These are phyloP conservation scores for Colletotrichum tropicale DNA, from an alignment of 2,329 filamentous ascomycete genomes.

Conservation along the genomic window DNA sequence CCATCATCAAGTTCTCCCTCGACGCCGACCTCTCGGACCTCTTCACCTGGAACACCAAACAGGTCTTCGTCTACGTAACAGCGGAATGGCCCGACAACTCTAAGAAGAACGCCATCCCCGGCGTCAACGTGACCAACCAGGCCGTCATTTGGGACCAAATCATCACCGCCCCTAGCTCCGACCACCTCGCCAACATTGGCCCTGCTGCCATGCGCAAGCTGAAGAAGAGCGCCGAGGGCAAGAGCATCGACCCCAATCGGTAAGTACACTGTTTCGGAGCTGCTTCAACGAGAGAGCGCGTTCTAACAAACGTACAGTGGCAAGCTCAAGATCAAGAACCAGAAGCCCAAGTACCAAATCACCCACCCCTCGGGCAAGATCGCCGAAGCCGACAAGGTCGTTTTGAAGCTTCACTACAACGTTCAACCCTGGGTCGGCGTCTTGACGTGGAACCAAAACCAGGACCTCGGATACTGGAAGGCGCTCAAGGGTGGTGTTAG, in stretches of 20 bases:
- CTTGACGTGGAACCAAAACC: conserved; percentile 77
- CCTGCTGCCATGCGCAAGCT: conserved; percentile 67
- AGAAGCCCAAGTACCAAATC: conserved; percentile 96
- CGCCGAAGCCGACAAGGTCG: conserved; percentile 74
- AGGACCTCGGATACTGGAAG: conserved; percentile 67
- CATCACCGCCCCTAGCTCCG: conserved; percentile 75
- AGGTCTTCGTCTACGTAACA: conserved; percentile 95
- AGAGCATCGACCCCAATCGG: conserved; percentile 63
- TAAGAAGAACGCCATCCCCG: conserved; percentile 28
- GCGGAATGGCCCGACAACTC: conserved; percentile 66
- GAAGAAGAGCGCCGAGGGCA: conserved; percentile 61
- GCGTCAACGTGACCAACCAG: conserved; percentile 59
- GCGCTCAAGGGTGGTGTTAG: conserved; percentile 68
- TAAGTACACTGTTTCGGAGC: conserved; percentile 30
- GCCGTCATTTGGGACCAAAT: conserved; percentile 97
- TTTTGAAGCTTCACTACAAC: conserved; percentile 88
- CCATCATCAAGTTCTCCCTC: conserved; percentile 90
- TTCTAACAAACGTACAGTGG: conserved; percentile 53
- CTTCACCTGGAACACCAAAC: conserved; percentile 99
- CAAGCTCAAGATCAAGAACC: conserved; percentile 77
- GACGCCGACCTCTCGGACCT: conserved; percentile 89
- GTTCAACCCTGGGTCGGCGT: conserved; percentile 96
- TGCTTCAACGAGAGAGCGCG: conserved; percentile 12
- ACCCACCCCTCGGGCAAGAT: conserved; percentile 85
- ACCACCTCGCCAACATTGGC: conserved; percentile 65